Base-by-base conservation (phyloP, 2,329 filamentous ascomycete species). In the Whalleya microplaca region DNA sequence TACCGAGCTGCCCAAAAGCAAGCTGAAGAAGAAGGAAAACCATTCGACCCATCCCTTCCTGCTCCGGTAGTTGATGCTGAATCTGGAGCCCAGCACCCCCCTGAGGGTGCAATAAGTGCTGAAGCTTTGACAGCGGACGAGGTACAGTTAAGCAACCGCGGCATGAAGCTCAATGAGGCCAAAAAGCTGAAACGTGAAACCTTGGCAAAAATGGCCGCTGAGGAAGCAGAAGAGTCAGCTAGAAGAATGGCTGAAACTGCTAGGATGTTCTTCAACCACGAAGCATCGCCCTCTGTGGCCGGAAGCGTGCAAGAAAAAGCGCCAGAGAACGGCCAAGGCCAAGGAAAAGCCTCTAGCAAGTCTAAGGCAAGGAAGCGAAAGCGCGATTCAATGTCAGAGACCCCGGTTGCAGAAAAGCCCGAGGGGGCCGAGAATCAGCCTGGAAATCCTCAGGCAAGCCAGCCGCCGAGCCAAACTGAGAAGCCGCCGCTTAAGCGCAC, bases 141-240 rank as follows among this genome's bases (percentile, higher is more conserved):
- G 61, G 80, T 84, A 32, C 83, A 84, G 51, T 78, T 86, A 14
- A 86, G 85, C 68, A 89, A 91, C 71, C 82, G 88, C 49, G 89
- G 89, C 8, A 90, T 92, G 85, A 88, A 90, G 67, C 78, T 92
- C 21, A 92, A 92, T 68, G 88, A 91, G 65, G 86, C 90, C 2
- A 92, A 91, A 73, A 90, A 89, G 69, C 75, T 88, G 10, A 91
- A 91, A 74, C 79, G 85, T 52, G 86, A 90, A 71, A 83, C 84
- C 5, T 73, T 86, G 62, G 84, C 83, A 12, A 84, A 84, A 62
- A 76, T 81, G 63, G 85, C 85, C 1, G 84, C 83, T 1, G 83
- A 87, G 59, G 85, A 87, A 66, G 85, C 84, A 16, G 82, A 84
- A 66, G 80, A 83, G 63, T 82, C 82, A 8, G 80, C 79, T 16